These are phyloP conservation scores for Tremellales sp. DNA, from an alignment of 1,284 basidiomycete species.

Conservation along the genomic window DNA sequence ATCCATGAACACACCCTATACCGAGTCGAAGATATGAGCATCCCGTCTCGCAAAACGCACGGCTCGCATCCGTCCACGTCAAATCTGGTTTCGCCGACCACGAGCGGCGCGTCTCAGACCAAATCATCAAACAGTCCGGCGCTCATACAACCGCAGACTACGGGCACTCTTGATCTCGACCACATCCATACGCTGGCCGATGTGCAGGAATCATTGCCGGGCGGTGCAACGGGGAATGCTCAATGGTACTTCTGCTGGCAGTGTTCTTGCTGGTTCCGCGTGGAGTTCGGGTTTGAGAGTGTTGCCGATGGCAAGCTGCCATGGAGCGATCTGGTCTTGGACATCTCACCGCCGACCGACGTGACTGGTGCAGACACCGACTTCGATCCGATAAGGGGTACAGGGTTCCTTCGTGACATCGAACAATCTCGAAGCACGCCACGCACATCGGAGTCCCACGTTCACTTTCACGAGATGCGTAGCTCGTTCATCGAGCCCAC, in stretches of 20 bases:
- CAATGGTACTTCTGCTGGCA: slow-evolving; percentile 42
- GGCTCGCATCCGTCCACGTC: not conserved
- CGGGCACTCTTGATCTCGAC: not conserved
- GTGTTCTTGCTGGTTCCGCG: slow-evolving; percentile 38
- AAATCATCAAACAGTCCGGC: too few relatives aligned
- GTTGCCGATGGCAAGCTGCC: slow-evolving; percentile 3
- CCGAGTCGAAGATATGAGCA: slow-evolving; percentile 12
- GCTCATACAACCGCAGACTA: not conserved
- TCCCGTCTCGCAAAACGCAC: not conserved
- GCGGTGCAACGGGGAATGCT: slow-evolving; percentile 15
- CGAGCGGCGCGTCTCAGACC: not conserved
- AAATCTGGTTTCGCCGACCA: slow-evolving; percentile 1
- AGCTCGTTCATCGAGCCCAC: slow-evolving; percentile 9
- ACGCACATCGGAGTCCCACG: not conserved
- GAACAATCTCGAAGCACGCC: not conserved
- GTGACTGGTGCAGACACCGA: not conserved
- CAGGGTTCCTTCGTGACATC: not conserved
- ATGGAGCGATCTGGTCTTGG: not conserved
- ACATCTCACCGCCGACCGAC: not conserved
- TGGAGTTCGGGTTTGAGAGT: slow-evolving; percentile 10
- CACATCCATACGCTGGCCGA: slow-evolving; percentile 17
- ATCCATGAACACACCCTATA: slow-evolving; percentile 34
- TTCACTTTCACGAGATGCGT: slow-evolving; percentile 30
- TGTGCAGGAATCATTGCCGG: slow-evolving; percentile 35
- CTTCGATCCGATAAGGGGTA: not conserved